Conservation (phyloP, 176 grass and related monocot genomes). For the Musa beccarii region DNA sequence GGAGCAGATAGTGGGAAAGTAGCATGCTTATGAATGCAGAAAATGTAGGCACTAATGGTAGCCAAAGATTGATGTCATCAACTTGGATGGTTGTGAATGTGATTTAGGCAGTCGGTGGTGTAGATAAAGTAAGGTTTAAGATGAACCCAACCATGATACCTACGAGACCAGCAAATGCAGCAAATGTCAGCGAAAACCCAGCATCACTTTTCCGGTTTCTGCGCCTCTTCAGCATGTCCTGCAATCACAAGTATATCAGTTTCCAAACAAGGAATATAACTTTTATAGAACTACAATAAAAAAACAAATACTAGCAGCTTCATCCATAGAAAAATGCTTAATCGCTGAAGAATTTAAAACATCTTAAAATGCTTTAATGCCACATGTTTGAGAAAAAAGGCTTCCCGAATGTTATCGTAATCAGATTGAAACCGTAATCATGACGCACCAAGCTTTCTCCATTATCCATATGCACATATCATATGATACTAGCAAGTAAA, state of each 20-base stretch:
- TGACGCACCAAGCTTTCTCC: not conserved
- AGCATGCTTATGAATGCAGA: not conserved
- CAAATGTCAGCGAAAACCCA: slow-evolving; percentile 71
- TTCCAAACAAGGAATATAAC: slow-evolving; percentile 1
- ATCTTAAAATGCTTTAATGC: not conserved
- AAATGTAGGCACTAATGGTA: no score
- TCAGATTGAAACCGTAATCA: not conserved
- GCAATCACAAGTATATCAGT: slow-evolving; percentile 20
- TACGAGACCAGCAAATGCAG: slow-evolving; percentile 63
- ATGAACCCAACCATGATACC: slow-evolving; percentile 65
- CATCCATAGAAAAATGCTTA: not conserved
- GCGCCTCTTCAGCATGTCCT: slow-evolving; percentile 73
- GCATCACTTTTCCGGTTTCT: slow-evolving; percentile 48
- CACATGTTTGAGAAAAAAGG: not conserved
- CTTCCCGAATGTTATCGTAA: not conserved
- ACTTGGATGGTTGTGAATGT: not conserved
- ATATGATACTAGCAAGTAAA: no score
- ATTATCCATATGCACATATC: not conserved
- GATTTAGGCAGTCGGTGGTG: slow-evolving; percentile 33
- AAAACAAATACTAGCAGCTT: no score
- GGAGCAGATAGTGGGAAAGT: not conserved
- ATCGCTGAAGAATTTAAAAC: not conserved
- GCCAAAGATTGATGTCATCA: not conserved
- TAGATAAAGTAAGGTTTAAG: slow-evolving; percentile 65
- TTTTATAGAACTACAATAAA: no score